Evolutionary conservation across 1,284 basidiomycete species (phyloP).

Genomic region (Apiotrichum veenhuisii): DNA sequence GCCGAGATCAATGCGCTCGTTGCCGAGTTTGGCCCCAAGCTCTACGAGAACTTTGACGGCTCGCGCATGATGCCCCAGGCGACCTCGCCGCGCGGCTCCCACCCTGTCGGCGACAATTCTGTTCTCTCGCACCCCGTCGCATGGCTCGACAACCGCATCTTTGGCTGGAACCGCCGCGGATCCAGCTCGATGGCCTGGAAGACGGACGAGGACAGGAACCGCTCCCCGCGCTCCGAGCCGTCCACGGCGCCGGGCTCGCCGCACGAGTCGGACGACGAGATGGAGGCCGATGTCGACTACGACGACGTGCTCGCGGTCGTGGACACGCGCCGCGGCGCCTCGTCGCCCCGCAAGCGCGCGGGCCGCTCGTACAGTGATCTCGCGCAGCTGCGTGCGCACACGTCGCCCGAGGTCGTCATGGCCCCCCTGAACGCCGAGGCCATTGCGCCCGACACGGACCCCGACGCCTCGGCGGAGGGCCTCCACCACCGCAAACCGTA

Average conservation of each 20-base stretch:
- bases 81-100: constrained; percentile 61
- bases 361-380: constrained; percentile 38
- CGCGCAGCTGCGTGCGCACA: constrained; percentile 1
- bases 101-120: constrained; percentile 30
- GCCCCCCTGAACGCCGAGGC: neutral
- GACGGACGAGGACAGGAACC: constrained; percentile 31
- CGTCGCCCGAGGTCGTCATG: neutral
- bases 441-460: constrained; percentile 1
- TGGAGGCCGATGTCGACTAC: constrained; percentile 52
- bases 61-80: constrained; percentile 78
- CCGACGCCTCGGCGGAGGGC: constrained; percentile 7
- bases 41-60: constrained; percentile 88
- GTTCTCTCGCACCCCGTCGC: constrained; percentile 49
- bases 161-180: constrained; percentile 46
- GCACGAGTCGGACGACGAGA: constrained; percentile 47
- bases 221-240: constrained; percentile 30
- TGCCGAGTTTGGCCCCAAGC: constrained; percentile 76
- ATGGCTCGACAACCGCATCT: constrained; percentile 51
- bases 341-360: constrained; percentile 27
- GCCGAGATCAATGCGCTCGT: constrained; percentile 87
- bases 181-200: constrained; percentile 43
- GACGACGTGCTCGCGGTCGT: constrained; percentile 51
- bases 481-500: constrained; percentile 16
- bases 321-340: constrained; percentile 33
- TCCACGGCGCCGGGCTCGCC: constrained; percentile 39